Evolutionary conservation across 2,329 filamentous ascomycete genomes (phyloP), one percentile per base, ranked within the genome.

Genomic region (Xylariaceae sp.): DNA sequence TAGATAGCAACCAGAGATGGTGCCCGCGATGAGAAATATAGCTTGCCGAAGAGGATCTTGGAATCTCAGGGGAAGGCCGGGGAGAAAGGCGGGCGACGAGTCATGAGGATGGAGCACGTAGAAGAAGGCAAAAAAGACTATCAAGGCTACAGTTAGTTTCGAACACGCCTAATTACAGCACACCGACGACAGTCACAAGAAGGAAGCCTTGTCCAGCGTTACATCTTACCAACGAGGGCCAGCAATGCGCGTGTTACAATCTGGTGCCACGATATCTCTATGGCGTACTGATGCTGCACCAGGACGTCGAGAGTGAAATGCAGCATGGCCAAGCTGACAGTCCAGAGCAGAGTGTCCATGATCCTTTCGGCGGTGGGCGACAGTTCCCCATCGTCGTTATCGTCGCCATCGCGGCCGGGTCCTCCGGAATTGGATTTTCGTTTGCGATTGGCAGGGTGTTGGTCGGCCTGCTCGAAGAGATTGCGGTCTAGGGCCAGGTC

Each of bases 291-390:
- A 62, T 86, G 80, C 68, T 90, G 87, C 19, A 91, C 87, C 10
- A 94, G 75, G 36, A 91, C 84, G 66, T 92, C 88, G 49, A 94
- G 78, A 0, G 86, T 89, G 61, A 91, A 85, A 67, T 92, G 87
- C 47, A 92, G 71, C 76, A 85, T 88, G 12, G 81, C 76, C 63
- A 94, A 71, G 58, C 83, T 84, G 6, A 81, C 71, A 6, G 75
- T 77, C 79, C 80, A 86, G 21, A 86, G 71, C 2, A 80, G 32
- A 0, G 80, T 72, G 36, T 86, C 83, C 56, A 83, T 69, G 45
- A 81, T 62, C 29, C 79, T 74, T 52, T 83, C 80, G 7, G 73
- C 74, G 0, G 68, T 64, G 15, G 79, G 74, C 0, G 81, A 57
- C 19, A 59, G 60, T 13, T 43, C 12, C 64, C 15, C 60, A 0